A percentile compares a stretch with the other conserved stretches of the same genome.
Evolutionary conservation across 148 eudicot genomes (phyloP).

Genomic region (Beta vulgaris): DNA sequence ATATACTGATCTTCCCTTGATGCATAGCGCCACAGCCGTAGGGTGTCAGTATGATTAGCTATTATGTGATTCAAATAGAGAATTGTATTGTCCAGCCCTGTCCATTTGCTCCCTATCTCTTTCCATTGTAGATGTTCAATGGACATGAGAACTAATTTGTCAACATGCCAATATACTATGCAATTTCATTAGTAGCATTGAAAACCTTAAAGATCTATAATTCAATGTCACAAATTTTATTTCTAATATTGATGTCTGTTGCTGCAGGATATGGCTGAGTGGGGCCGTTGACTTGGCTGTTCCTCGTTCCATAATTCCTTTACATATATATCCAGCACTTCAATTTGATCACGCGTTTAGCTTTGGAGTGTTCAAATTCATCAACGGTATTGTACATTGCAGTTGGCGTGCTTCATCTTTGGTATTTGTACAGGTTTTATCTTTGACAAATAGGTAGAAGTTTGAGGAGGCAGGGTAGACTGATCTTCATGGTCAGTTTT

Average conservation of each 20-base stretch:
- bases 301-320: background rate
- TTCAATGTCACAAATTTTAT: background rate
- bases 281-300: conserved; percentile 10
- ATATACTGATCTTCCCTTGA: background rate
- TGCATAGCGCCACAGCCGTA: background rate
- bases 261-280: conserved; percentile 26
- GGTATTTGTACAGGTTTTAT: conserved; percentile 25
- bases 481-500: too few relatives aligned
- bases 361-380: background rate
- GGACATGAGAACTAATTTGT: too few relatives aligned
- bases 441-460: conserved; percentile 23
- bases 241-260: background rate
- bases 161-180: background rate
- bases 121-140: too few relatives aligned
- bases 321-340: background rate
- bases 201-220: background rate
- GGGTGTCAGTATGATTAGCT: background rate
- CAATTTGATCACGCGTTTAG: background rate
- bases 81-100: too few relatives aligned
- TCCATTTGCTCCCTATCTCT: too few relatives aligned
- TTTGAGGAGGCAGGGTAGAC: too few relatives aligned
- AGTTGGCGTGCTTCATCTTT: conserved; percentile 3
- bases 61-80: background rate
- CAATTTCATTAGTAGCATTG: background rate
- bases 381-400: background rate